Evolutionary conservation across 1,139 yeast species (phyloP), one percentile per base, ranked within the genome.

Genomic region (Taiozyma sp.): DNA sequence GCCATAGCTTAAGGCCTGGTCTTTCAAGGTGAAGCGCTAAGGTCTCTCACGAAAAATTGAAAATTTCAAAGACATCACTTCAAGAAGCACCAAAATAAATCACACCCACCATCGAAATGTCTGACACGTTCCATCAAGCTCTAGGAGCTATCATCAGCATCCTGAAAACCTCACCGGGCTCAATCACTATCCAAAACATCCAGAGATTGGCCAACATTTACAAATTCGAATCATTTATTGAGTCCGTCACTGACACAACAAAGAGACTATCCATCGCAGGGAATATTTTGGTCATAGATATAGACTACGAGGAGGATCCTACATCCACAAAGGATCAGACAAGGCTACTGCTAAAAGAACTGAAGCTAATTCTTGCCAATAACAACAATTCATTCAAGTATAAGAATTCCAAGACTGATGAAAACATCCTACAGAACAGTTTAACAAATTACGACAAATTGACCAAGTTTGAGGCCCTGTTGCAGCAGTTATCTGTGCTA

Each of bases 231-330:
- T 59, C 62, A 1, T 62, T 60, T 39, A 54, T 52, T 9, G 65
- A 62, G 30, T 44, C 50, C 4, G 47, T 58, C 8, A 44, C 51
- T 32, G 49, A 49, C 5, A 49, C 46, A 16, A 34, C 49, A n/a
- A 51, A 55, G 14, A 49, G 63, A 28, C 46, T 62, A 16, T 57
- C 62, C 28, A 60, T 62, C n/a, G 65, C 63, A 23, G 65, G 64
- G 4, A 60, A 61, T 52, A 61, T 62, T 30, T 45, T 62, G 5
- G 64, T 61, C 12, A 57, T 61, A 13, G 65, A 62, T 41, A 57
- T 62, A 24, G 65, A 61, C 43, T 61, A 55, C 41, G 49, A 48
- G 9, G 58, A 57, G 24, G 38, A 44, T 1, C 44, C 46, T 5
- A 30, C 46, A 0, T 30, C 24, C 22, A 46, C n/a, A 1, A 57